A percentile compares a stretch with the other conserved stretches of the same genome.
Evolutionary conservation across 83 land plant genomes (phyloP).

Genomic region (Picea abies): DNA sequence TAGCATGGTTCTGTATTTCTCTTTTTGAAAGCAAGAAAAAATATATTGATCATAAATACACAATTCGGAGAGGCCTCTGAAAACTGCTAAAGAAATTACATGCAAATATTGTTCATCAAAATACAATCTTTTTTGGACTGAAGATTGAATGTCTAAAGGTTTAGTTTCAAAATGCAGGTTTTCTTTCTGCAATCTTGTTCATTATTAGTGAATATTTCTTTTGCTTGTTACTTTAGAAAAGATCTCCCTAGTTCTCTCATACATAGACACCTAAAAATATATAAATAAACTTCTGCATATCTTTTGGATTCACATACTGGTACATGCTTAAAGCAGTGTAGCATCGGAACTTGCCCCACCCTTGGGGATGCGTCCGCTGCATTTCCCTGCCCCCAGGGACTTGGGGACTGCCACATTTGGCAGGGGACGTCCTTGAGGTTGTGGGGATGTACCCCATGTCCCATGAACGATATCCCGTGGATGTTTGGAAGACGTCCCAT

Average conservation of each 20-base stretch:
- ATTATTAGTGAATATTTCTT: neutral
- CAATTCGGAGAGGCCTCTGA: neutral
- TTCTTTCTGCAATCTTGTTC: neutral
- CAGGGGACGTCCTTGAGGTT: too few species aligned
- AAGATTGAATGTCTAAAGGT: neutral
- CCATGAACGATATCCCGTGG: too few species aligned
- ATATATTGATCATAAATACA: neutral
- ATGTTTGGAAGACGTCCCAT: too few species aligned
- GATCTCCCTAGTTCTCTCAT: neutral
- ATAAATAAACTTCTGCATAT: neutral
- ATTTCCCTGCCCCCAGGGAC: too few species aligned
- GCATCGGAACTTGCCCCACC: too few species aligned
- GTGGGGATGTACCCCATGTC: too few species aligned
- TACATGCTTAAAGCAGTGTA: too few species aligned
- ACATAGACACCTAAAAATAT: neutral
- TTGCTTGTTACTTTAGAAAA: neutral
- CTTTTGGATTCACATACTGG: too few species aligned
- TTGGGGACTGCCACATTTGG: too few species aligned
- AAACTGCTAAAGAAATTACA: neutral
- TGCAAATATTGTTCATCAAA: neutral
- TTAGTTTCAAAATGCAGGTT: neutral
- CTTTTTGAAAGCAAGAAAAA: neutral
- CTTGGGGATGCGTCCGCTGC: too few species aligned
- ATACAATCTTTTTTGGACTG: neutral
- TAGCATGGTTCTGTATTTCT: neutral